phyloP scores from a whole-genome alignment of 1,284 basidiomycete genomes.

The Vanrija humicola region DNA sequence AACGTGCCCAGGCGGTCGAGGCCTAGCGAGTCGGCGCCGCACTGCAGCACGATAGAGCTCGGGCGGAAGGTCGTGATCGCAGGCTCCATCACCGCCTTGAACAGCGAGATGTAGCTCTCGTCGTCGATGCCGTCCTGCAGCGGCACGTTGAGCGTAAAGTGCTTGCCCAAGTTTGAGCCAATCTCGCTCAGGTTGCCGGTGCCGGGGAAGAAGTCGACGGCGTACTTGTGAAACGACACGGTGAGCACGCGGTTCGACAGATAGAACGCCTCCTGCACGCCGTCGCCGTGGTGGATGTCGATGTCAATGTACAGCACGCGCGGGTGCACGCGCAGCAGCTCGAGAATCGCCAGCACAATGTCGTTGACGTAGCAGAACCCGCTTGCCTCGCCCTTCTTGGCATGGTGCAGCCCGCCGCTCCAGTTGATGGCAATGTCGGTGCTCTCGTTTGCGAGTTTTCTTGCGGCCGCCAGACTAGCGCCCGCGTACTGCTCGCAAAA shows the following conservation, averaged over 20 bases:
- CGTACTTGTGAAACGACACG: conserved; percentile 99
- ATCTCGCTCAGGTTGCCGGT: conserved; percentile 91
- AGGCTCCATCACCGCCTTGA: conserved; percentile 94
- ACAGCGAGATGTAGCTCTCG: conserved; percentile 89
- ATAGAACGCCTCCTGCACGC: conserved; percentile 96
- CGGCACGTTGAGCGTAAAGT: conserved; percentile 94
- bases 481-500: conserved; percentile 91
- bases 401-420: conserved; percentile 94
- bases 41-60: conserved; percentile 88
- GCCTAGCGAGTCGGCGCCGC: conserved; percentile 93
- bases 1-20: conserved; percentile 94
- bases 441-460: conserved; percentile 75
- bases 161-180: conserved; percentile 77
- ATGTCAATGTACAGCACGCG: conserved; percentile 95
- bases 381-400: conserved; percentile 91
- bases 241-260: conserved; percentile 97
- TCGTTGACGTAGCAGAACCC: conserved; percentile 97
- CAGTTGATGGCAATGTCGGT: conserved; percentile 98
- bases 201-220: conserved; percentile 95
- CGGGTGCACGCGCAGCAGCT: conserved; percentile 79
- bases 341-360: conserved; percentile 88
- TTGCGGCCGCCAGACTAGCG: conserved; percentile 80
- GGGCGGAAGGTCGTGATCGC: conserved; percentile 87
- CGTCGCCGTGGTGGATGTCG: conserved; percentile 95
- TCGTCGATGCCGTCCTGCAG: conserved; percentile 96